Percentiles rank a stretch among this genome's conserved stretches.
These are phyloP conservation scores for Thalassiosira ordinaria DNA, from an alignment of 352 stramenopile genomes.

Conservation along the genomic window DNA sequence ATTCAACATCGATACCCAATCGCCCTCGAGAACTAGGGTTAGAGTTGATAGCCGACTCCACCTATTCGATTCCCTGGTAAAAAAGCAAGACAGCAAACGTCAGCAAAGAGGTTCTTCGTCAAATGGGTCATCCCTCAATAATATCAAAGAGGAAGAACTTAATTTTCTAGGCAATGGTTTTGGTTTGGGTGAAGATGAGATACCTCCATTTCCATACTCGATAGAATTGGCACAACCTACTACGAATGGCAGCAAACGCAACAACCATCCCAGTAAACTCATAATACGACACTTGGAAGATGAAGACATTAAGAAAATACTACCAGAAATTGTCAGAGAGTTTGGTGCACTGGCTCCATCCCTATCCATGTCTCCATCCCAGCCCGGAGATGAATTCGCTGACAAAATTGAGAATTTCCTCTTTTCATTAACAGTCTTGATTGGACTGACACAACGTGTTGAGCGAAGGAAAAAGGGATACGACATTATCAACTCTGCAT, in stretches of 20 bases:
- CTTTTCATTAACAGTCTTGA: conserved; percentile 58
- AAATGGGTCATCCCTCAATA: background rate
- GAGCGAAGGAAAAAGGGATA: conserved; percentile 54
- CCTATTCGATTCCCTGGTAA: conserved; percentile 31
- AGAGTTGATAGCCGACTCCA: background rate
- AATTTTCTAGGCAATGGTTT: conserved; percentile 32
- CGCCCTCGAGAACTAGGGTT: background rate
- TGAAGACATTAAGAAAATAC: conserved; percentile 38
- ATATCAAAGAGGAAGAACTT: conserved; percentile 36
- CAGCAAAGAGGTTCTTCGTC: background rate
- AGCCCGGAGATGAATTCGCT: conserved; percentile 34
- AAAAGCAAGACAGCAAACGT: conserved; percentile 13
- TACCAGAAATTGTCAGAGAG: conserved; percentile 47
- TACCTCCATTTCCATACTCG: conserved; percentile 40
- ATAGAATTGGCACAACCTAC: conserved; percentile 26
- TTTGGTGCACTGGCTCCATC: conserved; percentile 38
- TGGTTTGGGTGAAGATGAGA: background rate
- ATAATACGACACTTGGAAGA: conserved; percentile 52
- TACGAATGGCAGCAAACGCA: background rate
- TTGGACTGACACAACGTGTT: conserved; percentile 55
- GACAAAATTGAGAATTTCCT: conserved; percentile 53
- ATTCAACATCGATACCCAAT: conserved; percentile 14
- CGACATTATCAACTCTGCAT: background rate
- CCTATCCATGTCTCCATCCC: background rate
- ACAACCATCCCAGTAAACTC: conserved; percentile 17